These are phyloP conservation scores for Trypanosoma vivax DNA, from an alignment of 208 protist genomes.

Conservation along the genomic window DNA sequence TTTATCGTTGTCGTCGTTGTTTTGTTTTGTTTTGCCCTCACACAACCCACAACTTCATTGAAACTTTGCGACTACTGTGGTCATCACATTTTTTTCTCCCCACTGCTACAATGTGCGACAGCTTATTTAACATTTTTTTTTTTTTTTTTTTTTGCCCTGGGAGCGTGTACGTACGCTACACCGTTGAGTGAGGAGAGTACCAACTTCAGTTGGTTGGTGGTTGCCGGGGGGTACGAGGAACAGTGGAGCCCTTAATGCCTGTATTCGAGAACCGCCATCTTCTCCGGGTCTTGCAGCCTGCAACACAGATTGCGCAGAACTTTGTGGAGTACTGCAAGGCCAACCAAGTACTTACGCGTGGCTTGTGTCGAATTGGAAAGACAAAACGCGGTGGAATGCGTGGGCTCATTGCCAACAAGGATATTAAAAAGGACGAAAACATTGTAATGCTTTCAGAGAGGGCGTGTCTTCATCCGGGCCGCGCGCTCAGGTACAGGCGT, in stretches of 20 bases:
- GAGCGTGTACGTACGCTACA: no score
- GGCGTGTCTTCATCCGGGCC: slow-evolving; percentile 52
- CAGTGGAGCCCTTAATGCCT: slow-evolving; percentile 22
- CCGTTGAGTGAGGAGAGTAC: no score
- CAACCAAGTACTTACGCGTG: slow-evolving; percentile 53
- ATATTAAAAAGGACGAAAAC: slow-evolving; percentile 69
- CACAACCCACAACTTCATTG: no score
- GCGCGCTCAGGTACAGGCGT: slow-evolving; percentile 27
- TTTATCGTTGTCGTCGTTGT: no score
- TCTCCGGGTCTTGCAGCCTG: slow-evolving; percentile 45
- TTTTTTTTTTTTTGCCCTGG: no score
- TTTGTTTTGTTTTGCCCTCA: slow-evolving; percentile 4
- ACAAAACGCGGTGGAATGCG: slow-evolving; percentile 26
- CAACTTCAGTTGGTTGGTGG: no score
- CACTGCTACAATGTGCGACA: background rate
- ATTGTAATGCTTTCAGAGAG: slow-evolving; percentile 62
- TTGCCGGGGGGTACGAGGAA: background rate
- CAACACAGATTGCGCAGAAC: slow-evolving; percentile 30
- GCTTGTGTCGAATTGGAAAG: slow-evolving; percentile 48
- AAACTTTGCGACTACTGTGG: no score
- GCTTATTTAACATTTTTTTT: no score
- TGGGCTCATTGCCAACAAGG: slow-evolving; percentile 67
- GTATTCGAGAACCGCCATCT: slow-evolving; percentile 59
- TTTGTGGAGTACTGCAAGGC: slow-evolving; percentile 62
- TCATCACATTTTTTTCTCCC: background rate